phyloP scores from a whole-genome alignment of 495 filamentous ascomycete genomes.

The Penicillium mononematosum region DNA sequence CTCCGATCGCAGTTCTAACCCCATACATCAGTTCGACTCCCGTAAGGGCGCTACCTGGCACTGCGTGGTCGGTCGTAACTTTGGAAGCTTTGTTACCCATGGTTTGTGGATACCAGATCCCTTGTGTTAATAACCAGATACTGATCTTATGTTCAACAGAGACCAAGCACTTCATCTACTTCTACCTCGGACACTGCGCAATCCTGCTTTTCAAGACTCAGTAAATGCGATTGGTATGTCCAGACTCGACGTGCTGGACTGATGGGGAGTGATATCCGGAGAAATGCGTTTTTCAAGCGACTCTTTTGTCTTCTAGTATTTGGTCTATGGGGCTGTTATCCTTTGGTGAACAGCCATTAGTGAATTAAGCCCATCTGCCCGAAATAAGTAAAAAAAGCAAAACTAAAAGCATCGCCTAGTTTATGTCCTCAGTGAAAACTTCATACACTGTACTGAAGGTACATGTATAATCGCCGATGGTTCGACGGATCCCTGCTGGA shows the following conservation, averaged over 20 bases:
- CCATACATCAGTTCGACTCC: conserved; percentile 69
- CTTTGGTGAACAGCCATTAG: neutral
- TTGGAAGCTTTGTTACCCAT: conserved; percentile 98
- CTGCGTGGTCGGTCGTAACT: conserved; percentile 97
- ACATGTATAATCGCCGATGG: neutral
- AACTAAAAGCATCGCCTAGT: neutral
- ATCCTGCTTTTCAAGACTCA: conserved; percentile 99
- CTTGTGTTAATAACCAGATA: neutral
- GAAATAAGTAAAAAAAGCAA: neutral
- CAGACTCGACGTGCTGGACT: neutral
- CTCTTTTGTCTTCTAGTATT: conserved; percentile 11
- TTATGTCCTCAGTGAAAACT: neutral
- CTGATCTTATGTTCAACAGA: conserved; percentile 53
- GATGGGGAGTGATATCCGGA: conserved; percentile 4
- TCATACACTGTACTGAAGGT: neutral
- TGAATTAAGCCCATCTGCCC: conserved; percentile 2
- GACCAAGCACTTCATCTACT: conserved; percentile 99
- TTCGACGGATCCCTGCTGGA: neutral
- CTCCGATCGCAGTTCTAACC: conserved; percentile 21
- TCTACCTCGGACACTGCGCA: conserved; percentile 97
- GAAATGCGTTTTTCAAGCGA: conserved; percentile 13
- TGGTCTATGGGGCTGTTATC: neutral
- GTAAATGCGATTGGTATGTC: conserved; percentile 42
- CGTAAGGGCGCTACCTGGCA: conserved; percentile 96
- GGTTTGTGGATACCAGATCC: conserved; percentile 52